Evolutionary conservation across 2,329 filamentous ascomycete genomes (phyloP), one percentile per base, ranked within the genome.

Genomic region (Hypoxylon sp.): DNA sequence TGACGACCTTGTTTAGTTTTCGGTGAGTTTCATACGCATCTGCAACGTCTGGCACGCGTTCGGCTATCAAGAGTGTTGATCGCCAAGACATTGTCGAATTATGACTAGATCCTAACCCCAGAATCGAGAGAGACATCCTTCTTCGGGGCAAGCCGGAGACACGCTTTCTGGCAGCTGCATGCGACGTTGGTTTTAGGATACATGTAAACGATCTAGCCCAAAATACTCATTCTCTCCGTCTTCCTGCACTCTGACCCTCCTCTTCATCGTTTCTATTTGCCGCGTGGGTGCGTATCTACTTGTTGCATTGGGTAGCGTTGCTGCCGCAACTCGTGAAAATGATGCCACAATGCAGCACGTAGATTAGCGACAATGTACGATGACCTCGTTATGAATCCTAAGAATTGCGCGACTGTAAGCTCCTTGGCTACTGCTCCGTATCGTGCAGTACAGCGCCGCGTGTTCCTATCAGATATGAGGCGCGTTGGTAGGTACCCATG

Each of bases 131-230:
- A 58, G 37, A 48, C 19, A 39, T 59, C 47, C 57, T 56, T 53
- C 42, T 51, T 54, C 56, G 66, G 57, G 63, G 52, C 35, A 65
- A 51, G 44, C 57, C 60, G 67, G 67, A 63, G 17, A 63, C 65
- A 63, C 68, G 68, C 62, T 68, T 70, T 70, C 59, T 68, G 59
- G 65, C 51, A 70, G 62, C 68, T 71, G 66, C 60, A 71, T 71
- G 60, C 67, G 63, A 71, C 63, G 56, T 51, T 48, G 46, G 46
- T 61, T 53, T 54, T 48, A 67, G 51, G 52, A 46, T 61, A 57
- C 59, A 67, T 64, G 19, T 39, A 48, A 54, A 44, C 22, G 52
- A 53, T 62, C 63, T 69, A 69, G 66, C 63, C 60, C 51, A 35
- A 65, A 70, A 63, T 60, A 63, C 52, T 55, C 50, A 53, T 46